These are phyloP conservation scores for Alternaria alternata DNA, from an alignment of 2,329 filamentous ascomycete genomes.

Conservation along the genomic window DNA sequence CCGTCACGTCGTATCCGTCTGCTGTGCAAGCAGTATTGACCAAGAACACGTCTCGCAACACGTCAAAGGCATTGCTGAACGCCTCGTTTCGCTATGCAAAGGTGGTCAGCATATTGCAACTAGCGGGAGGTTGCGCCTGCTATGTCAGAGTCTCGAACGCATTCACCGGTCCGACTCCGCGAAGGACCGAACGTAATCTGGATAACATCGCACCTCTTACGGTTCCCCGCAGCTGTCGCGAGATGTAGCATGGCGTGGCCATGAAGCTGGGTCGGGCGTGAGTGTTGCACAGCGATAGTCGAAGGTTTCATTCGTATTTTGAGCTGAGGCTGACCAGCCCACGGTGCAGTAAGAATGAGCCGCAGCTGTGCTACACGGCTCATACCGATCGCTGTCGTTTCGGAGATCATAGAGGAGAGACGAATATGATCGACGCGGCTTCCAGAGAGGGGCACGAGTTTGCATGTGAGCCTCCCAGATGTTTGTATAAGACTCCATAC, in stretches of 20 bases:
- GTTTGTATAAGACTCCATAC: constrained; percentile 5
- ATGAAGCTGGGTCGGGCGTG: background rate
- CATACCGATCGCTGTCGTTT: constrained; percentile 1
- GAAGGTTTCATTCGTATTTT: background rate
- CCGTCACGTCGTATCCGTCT: background rate
- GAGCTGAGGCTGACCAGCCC: constrained; percentile 3
- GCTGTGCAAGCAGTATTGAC: background rate
- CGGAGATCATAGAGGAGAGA: constrained; percentile 19
- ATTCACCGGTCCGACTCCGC: constrained; percentile 9
- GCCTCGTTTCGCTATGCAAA: background rate
- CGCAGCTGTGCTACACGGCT: background rate
- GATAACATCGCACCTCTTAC: constrained; percentile 4
- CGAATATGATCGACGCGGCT: background rate
- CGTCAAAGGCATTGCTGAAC: background rate
- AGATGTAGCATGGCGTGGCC: background rate
- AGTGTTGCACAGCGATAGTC: background rate
- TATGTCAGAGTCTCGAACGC: background rate
- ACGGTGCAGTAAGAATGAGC: background rate
- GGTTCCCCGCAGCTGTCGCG: constrained; percentile 19
- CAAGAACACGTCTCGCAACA: background rate
- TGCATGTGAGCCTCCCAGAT: background rate
- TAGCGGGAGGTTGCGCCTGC: background rate
- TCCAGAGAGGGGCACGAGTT: background rate
- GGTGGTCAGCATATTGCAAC: background rate
- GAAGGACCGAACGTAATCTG: constrained; percentile 3